Conservation (phyloP, 306 rosid species). For the Casuarina cunninghamiana region DNA sequence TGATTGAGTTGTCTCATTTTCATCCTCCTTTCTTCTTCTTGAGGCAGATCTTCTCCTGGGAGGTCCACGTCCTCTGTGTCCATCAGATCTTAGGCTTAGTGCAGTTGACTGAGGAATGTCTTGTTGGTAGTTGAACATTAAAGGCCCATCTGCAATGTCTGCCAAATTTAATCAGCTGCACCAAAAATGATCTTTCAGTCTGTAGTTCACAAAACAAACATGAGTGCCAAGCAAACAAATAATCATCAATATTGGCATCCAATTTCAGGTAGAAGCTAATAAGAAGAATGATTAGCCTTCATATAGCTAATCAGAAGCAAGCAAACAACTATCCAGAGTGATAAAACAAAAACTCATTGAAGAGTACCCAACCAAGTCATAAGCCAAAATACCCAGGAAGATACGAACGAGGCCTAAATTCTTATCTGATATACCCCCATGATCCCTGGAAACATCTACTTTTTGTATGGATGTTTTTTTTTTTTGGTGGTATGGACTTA, state of each 20-base stretch:
- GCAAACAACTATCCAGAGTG: neutral
- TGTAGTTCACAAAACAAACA: slow-evolving; percentile 27
- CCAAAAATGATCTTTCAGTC: slow-evolving; percentile 52
- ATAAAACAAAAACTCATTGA: too few relatives aligned
- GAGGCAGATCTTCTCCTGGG: slow-evolving; percentile 31
- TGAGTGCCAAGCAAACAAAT: neutral
- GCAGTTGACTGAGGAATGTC: slow-evolving; percentile 14
- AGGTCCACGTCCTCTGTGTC: slow-evolving; percentile 28
- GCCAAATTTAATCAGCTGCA: slow-evolving; percentile 76
- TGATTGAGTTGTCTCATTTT: slow-evolving; percentile 25
- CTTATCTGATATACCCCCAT: too few relatives aligned
- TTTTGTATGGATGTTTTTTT: too few relatives aligned
- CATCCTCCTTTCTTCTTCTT: slow-evolving; percentile 24
- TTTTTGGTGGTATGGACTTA: too few relatives aligned
- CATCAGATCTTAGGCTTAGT: slow-evolving; percentile 35
- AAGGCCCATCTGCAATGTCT: slow-evolving; percentile 52
- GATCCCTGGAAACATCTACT: too few relatives aligned
- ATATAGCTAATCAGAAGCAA: neutral
- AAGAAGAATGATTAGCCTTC: neutral
- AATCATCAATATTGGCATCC: neutral
- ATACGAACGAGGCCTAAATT: too few relatives aligned
- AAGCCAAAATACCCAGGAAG: too few relatives aligned
- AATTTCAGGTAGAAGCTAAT: neutral
- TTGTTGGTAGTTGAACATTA: slow-evolving; percentile 25
- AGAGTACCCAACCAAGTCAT: too few relatives aligned